Base-by-base conservation (phyloP, 257 asterid species). In the Osmanthus fragrans region DNA sequence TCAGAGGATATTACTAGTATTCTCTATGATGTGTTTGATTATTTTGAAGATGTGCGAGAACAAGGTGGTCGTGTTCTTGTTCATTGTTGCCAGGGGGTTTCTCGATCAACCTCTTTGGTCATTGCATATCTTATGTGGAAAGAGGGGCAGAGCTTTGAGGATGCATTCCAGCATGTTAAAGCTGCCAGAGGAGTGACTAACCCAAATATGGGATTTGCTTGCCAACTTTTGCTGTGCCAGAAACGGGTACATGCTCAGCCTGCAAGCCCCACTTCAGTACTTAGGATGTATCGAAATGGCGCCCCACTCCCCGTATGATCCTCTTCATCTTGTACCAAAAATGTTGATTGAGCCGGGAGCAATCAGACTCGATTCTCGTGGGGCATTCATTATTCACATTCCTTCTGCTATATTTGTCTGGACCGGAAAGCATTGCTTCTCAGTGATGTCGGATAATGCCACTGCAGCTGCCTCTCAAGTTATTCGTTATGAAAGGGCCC, bases 121-220 rank as follows among this genome's bases (percentile, higher is more conserved):
- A 93, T 95, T 74, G 99, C 99, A 0, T 93, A 95, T 82, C 92
- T 95, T 42, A 95, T 95, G 99, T 95, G 99, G 99, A 95, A 87
- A 80, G 83, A 91, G 72, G 91, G 91, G 66, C 84, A 82, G 76
- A 90, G 90, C 81, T 93, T 95, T 40, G 97, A 93, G 73, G 98
- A 89, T 82, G 97, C 99, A 27, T 92, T 93, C 71, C 94, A 91
- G 86, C 88, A 79, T 27, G 99, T 93, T 13, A 95, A 89, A 85
- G 78, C 88, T 30, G 97, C 97, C 29, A 83, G 99, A 80, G 98
- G 97, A 72, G 96, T 95, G 79, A 85, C 98, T 39, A 89, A 95
- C 70, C 99, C 98, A 0, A 93, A 95, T 45, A 89, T 93, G 86
- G 99, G 99, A 37, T 95, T 95, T 69, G 96, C 97, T 72, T 90